Conservation (phyloP, 2,329 filamentous ascomycete species). For the Scopulariopsis brevicaulis region DNA sequence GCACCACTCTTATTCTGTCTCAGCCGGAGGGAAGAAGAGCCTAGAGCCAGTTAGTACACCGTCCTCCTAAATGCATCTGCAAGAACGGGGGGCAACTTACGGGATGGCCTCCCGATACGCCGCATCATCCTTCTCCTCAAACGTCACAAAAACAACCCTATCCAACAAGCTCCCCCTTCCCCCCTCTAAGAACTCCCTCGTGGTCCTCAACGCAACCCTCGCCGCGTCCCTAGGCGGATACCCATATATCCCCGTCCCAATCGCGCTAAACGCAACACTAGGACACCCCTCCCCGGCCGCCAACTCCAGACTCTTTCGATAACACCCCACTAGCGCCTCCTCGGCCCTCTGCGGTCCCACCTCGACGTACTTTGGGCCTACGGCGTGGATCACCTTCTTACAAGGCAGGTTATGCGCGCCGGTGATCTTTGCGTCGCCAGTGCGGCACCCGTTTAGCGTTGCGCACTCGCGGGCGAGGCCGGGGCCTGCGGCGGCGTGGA, state of each 20-base stretch:
- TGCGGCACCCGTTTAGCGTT: slow-evolving; percentile 59
- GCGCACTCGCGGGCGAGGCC: slow-evolving; percentile 59
- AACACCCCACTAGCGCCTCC: slow-evolving; percentile 49
- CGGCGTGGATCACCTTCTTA: slow-evolving; percentile 76
- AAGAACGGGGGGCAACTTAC: slow-evolving; percentile 1
- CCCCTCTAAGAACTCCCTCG: slow-evolving; percentile 41
- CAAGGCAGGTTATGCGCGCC: slow-evolving; percentile 64
- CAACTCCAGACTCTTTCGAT: slow-evolving; percentile 59
- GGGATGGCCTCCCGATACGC: slow-evolving; percentile 63
- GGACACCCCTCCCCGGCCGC: slow-evolving; percentile 55
- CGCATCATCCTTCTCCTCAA: slow-evolving; percentile 62
- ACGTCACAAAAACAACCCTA: slow-evolving; percentile 76
- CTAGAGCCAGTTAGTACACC: background rate
- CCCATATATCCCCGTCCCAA: slow-evolving; percentile 85
- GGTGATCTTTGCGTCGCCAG: slow-evolving; percentile 77
- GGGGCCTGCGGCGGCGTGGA: slow-evolving; percentile 71
- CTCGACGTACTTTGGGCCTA: slow-evolving; percentile 65
- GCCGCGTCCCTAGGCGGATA: slow-evolving; percentile 71
- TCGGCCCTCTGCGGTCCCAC: slow-evolving; percentile 26
- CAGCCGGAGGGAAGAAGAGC: background rate
- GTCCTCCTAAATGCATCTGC: background rate
- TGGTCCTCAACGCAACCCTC: slow-evolving; percentile 50
- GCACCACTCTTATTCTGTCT: background rate
- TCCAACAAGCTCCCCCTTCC: slow-evolving; percentile 42
- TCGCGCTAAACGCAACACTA: slow-evolving; percentile 69